Evolutionary conservation across 1,284 basidiomycete genomes (phyloP).

Genomic region (Rhodotorula glutinis): DNA sequence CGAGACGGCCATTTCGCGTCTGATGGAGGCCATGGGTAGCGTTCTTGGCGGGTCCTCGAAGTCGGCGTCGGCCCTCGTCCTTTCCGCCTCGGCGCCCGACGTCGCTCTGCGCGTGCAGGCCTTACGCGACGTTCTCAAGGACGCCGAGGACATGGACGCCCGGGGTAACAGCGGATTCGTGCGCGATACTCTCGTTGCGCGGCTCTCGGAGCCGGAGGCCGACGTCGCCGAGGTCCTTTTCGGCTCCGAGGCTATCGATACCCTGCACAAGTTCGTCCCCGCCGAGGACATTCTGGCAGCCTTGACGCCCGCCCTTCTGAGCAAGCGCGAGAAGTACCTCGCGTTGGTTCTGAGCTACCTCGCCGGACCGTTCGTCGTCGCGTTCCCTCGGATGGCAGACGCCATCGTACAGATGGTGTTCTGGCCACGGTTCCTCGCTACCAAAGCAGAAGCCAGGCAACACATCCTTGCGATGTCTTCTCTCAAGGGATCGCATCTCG

Average conservation of each 20-base stretch:
- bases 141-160: constrained; percentile 24
- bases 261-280: constrained; percentile 6
- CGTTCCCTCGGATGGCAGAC: constrained; percentile 49
- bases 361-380: constrained; percentile 52
- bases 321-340: constrained; percentile 56
- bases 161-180: constrained; percentile 41
- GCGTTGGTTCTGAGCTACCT: constrained; percentile 65
- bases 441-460: constrained; percentile 53
- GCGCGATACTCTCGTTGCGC: constrained; percentile 53
- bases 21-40: constrained; percentile 32
- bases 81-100: constrained; percentile 50
- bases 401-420: constrained; percentile 61
- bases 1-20: constrained; percentile 9
- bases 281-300: constrained; percentile 54
- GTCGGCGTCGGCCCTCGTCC: constrained; percentile 38
- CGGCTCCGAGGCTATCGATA: constrained; percentile 48
- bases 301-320: constrained; percentile 48
- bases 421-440: constrained; percentile 70
- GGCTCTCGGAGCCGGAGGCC: constrained; percentile 63
- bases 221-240: constrained; percentile 68
- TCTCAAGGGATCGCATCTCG: constrained; percentile 24
- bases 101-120: constrained; percentile 48
- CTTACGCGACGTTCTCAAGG: constrained; percentile 39
- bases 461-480: constrained; percentile 3
- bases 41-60: constrained; percentile 31